Evolutionary conservation across 306 rosid genomes (phyloP).

Genomic region (cucumber (Cucumis sativus)): DNA sequence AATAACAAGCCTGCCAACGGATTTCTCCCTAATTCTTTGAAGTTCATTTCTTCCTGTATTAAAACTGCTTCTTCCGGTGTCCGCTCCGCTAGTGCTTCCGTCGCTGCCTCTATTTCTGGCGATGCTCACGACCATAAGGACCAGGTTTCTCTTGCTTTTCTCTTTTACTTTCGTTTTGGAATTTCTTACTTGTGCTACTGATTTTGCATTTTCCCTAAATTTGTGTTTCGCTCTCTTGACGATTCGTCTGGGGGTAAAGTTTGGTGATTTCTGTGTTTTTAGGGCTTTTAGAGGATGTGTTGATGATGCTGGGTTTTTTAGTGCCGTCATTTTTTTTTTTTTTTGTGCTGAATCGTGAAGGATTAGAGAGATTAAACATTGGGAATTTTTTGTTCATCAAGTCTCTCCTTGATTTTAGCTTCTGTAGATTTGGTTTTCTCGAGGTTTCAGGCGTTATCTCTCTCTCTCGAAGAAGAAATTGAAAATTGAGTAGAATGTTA

Average conservation of each 20-base stretch:
- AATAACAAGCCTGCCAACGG: slow-evolving; percentile 26
- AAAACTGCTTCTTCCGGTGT: slow-evolving; percentile 89
- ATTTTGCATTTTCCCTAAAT: background rate
- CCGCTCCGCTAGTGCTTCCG: slow-evolving; percentile 72
- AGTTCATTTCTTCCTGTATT: slow-evolving; percentile 80
- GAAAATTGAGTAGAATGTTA: slow-evolving; percentile 2
- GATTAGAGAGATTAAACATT: background rate
- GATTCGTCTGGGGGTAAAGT: background rate
- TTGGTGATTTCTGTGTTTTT: background rate
- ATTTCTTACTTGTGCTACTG: background rate
- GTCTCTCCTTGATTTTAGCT: background rate
- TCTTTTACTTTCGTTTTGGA: background rate
- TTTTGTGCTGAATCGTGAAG: background rate
- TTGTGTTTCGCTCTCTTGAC: background rate
- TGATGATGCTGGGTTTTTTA: background rate
- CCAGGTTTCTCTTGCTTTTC: slow-evolving; percentile 34
- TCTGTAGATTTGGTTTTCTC: background rate
- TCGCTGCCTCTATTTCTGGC: slow-evolving; percentile 70
- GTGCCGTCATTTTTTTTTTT: slow-evolving; percentile 2
- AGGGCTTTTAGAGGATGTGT: background rate
- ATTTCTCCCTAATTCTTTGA: slow-evolving; percentile 72
- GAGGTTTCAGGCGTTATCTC: background rate
- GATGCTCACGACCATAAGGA: slow-evolving; percentile 50
- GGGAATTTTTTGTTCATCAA: background rate
- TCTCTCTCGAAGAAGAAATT: background rate